These are phyloP conservation scores for Amanita subjunquillea DNA, from an alignment of 768 basidiomycete species.

Conservation along the genomic window DNA sequence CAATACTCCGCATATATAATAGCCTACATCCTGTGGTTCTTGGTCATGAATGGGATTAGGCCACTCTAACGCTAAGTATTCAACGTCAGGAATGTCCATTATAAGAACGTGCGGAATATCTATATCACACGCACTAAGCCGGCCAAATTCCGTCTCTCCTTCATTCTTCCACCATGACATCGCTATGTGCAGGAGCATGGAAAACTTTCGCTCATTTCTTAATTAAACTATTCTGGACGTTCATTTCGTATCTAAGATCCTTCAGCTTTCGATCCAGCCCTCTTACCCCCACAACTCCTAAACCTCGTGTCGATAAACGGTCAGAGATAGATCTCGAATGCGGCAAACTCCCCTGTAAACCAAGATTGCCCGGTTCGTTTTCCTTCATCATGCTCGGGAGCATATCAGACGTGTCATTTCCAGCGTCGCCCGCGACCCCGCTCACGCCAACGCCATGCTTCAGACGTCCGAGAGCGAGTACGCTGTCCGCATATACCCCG, in stretches of 20 bases:
- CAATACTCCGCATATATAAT: background rate
- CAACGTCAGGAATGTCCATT: no score
- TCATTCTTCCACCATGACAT: slow-evolving; percentile 1
- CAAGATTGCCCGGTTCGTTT: background rate
- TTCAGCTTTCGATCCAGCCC: background rate
- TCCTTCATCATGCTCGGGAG: background rate
- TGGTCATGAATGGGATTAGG: background rate
- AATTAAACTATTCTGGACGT: slow-evolving; percentile 3
- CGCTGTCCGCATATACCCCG: background rate
- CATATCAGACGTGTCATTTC: background rate
- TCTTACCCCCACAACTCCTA: background rate
- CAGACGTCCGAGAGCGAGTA: slow-evolving; percentile 3
- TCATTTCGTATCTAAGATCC: slow-evolving; percentile 3
- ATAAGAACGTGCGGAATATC: background rate
- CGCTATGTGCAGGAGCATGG: background rate
- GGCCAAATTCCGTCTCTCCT: no score
- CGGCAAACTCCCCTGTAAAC: background rate
- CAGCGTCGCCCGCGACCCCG: background rate
- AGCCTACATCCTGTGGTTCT: background rate
- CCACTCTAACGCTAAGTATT: no score
- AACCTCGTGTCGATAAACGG: background rate
- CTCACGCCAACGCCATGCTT: slow-evolving; percentile 2
- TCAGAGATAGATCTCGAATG: slow-evolving; percentile 1
- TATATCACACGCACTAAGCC: background rate
- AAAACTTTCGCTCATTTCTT: slow-evolving; percentile 1